Base-by-base conservation (phyloP, 2,329 filamentous ascomycete genomes). In the Fusarium sp. region DNA sequence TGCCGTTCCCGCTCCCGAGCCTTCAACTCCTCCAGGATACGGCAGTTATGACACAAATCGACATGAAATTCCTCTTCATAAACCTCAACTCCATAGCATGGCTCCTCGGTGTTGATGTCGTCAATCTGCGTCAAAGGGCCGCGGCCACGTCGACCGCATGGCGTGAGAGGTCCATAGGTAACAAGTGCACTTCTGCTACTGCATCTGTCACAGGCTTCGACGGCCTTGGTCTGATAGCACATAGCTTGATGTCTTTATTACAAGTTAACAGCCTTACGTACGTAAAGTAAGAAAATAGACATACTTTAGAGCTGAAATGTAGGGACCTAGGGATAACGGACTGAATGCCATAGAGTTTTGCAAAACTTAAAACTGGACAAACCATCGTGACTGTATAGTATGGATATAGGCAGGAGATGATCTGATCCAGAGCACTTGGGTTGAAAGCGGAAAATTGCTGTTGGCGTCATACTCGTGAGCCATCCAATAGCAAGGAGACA, bases 111-210 rank as follows among this genome's bases (percentile, higher is more conserved):
- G 17, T 53, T 53, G 13, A 27, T 53, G 2, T 11, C 22, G 8
- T 27, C 13, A 13, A 38, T 38, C 22, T 6, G 13, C 9, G 49
- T 39, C 7, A 53, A 53, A 39, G 49, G 17, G 22, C 33, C 22
- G 4, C 33, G 49, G 13, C 47, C 29, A 25, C 47, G 31, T 1
- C n/a, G 29, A 25, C 22, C 17, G 13, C 22, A 36, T 20, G 22
- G 22, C 1, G 17, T 20, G 47, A 27, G 11, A 1, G 47, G 47
- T 1, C 22, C 31, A 27, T 36, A 36, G 12, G n/a, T 35, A 13
- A n/a, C n/a, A 27, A 2, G 27, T 18, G n/a, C 3, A 0, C 29
- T 36, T 8, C n/a, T 36, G 1, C 31, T 3, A 8, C 3, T 8
- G 7, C 33, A 27, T 38, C 4, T 27, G 18, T 11, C 8, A 9